Evolutionary conservation across 1,284 basidiomycete genomes (phyloP), one percentile per base, ranked within the genome.

Genomic region (Volvariella volvacea): DNA sequence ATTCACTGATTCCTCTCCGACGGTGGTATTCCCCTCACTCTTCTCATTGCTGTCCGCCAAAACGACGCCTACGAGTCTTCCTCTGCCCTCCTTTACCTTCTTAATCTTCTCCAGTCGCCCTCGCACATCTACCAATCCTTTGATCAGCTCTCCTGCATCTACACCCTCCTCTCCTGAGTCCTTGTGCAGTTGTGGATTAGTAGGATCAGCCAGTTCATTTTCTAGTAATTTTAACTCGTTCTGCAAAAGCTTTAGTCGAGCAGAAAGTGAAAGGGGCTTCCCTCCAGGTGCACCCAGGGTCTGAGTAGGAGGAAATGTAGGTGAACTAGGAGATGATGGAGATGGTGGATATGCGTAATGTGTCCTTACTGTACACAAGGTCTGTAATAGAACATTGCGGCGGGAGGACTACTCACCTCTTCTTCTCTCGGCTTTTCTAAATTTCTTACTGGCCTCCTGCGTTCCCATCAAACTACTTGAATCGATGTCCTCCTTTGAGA

Each of bases 81-180:
- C 79, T 40, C 85, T 63, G 0, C 81, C 83, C 54, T 87, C 82
- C 46, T 78, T 75, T 3, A 67, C 73, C 55, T 76, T 77, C 42
- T 73, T 71, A 45, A 88, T 78, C 63, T 76, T 80, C 48, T 83
- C 80, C 46, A 89, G 58, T 41, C 87, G 62, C 17, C 71, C 68
- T 49, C 83, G 70, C 10, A 88, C 80, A 52, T 87, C 86, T 3
- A 87, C 81, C 41, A 89, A 61, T 0, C 83, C 85, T 38, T 78
- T 73, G 51, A 89, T 80, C 47, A 90, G 71, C 56, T 85, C 83
- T 4, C 83, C 86, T 0, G 85, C 76, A 56, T 88, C 84, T 8
- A 81, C 71, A 43, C 70, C 68, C n/a, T 72, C 71, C 33, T 75
- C 74, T 43, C 79, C 76, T 51, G 66, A 56, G 61, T 78, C 64